phyloP scores from a whole-genome alignment of 805 yeast genomes.

The Ogataea nakhonphanomensis region DNA sequence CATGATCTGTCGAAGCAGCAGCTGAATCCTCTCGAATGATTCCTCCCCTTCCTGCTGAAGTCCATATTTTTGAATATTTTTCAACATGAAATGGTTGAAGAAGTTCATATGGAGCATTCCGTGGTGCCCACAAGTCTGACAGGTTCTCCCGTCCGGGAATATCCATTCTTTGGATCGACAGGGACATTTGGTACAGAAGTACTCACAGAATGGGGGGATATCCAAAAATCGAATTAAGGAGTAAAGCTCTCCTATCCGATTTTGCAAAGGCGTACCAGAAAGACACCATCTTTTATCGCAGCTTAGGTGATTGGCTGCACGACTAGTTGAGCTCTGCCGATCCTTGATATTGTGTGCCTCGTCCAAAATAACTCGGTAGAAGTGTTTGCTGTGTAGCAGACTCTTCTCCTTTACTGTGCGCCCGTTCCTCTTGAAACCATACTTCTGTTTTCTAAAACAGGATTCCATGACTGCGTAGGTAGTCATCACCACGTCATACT shows the following conservation, averaged over 20 bases:
- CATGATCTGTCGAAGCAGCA: conserved; percentile 77
- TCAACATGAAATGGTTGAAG: conserved; percentile 92
- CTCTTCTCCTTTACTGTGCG: conserved; percentile 72
- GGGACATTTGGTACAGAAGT: conserved; percentile 90
- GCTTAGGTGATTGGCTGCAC: conserved; percentile 74
- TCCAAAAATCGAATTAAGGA: conserved; percentile 83
- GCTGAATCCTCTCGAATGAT: conserved; percentile 74
- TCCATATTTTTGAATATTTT: conserved; percentile 86
- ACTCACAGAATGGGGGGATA: conserved; percentile 80
- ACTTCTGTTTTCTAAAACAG: conserved; percentile 72
- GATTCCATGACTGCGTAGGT: conserved; percentile 92
- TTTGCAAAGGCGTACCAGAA: conserved; percentile 95
- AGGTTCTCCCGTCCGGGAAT: conserved; percentile 76
- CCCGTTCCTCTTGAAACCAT: conserved; percentile 76
- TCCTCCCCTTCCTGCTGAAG: conserved; percentile 75
- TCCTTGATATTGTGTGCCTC: conserved; percentile 98
- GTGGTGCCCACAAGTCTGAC: conserved; percentile 84
- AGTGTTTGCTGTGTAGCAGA: conserved; percentile 66
- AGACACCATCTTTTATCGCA: conserved; percentile 85
- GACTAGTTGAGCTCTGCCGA: conserved; percentile 87
- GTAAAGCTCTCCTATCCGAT: conserved; percentile 94
- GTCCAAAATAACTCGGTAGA: conserved; percentile 85
- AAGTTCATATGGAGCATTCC: conserved; percentile 95
- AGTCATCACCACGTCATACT: conserved; percentile 79
- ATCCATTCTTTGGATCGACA: conserved; percentile 83